phyloP scores from a whole-genome alignment of 2,329 filamentous ascomycete genomes.

The Ophiosphaerella narmari region DNA sequence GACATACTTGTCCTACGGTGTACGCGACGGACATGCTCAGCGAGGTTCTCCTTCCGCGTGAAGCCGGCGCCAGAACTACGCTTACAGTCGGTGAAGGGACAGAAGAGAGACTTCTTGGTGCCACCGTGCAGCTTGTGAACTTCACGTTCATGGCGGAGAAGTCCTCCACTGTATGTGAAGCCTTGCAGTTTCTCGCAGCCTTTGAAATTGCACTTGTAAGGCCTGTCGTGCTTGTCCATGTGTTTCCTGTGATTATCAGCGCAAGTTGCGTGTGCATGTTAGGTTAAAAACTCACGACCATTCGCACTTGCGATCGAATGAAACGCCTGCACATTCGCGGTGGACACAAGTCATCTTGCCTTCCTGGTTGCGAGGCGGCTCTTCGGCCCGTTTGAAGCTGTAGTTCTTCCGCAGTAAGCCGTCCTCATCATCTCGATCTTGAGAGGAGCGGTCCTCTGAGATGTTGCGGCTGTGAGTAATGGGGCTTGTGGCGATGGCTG shows the following conservation, averaged over 20 bases:
- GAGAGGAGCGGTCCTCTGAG: conserved; percentile 36
- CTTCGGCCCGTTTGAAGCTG: conserved; percentile 49
- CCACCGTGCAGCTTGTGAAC: conserved; percentile 90
- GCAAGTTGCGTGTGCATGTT: conserved; percentile 2
- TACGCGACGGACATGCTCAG: conserved; percentile 90
- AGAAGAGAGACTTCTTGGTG: conserved; percentile 84
- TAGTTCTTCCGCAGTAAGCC: conserved; percentile 42
- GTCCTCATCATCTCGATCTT: conserved; percentile 36
- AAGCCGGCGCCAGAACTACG: conserved; percentile 87
- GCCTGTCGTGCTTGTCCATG: conserved; percentile 96
- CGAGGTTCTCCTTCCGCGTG: conserved; percentile 89
- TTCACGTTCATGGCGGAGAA: conserved; percentile 88
- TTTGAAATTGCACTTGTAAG: conserved; percentile 82
- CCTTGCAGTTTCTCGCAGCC: conserved; percentile 90
- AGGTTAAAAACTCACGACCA: conserved; percentile 75
- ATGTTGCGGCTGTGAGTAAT: conserved; percentile 21
- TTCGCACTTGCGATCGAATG: conserved; percentile 84
- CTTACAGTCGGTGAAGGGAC: conserved; percentile 85
- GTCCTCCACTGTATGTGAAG: conserved; percentile 92
- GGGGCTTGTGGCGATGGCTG: conserved; percentile 28
- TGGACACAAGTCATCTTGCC: conserved; percentile 77
- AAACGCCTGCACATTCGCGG: conserved; percentile 69
- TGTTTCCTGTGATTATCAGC: conserved; percentile 70
- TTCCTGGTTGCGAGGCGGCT: conserved; percentile 66
- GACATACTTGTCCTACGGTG: conserved; percentile 58